Evolutionary conservation across 768 basidiomycete species (phyloP).

Genomic region (Piloderma croceum): DNA sequence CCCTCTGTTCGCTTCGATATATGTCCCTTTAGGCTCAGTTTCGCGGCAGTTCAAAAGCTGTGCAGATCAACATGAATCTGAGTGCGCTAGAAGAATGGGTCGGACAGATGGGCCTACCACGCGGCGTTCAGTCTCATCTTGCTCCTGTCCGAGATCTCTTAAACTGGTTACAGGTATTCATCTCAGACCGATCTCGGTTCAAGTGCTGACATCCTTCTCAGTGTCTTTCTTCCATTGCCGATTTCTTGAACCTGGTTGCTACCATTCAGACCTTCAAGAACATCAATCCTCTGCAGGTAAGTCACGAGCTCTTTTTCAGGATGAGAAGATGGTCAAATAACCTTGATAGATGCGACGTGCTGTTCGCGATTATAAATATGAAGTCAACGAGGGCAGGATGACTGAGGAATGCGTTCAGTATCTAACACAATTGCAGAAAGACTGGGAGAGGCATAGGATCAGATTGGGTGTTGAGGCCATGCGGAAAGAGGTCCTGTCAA

Average conservation of each 20-base stretch:
- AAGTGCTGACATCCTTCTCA: slow-evolving; percentile 25
- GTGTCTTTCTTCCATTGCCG: slow-evolving; percentile 80
- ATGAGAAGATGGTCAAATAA: not conserved
- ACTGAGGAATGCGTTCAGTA: slow-evolving; percentile 94
- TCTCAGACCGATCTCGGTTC: not conserved
- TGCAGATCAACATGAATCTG: slow-evolving; percentile 87
- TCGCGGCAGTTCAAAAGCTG: slow-evolving; percentile 63
- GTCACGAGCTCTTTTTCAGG: slow-evolving; percentile 7
- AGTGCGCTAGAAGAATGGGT: slow-evolving; percentile 89
- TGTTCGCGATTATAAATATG: slow-evolving; percentile 88
- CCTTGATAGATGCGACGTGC: slow-evolving; percentile 78
- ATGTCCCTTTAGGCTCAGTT: slow-evolving; percentile 1
- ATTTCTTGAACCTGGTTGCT: slow-evolving; percentile 83
- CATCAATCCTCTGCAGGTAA: slow-evolving; percentile 88
- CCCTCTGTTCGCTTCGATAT: slow-evolving; percentile 1
- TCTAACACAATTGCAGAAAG: slow-evolving; percentile 89
- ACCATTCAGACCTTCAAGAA: slow-evolving; percentile 83
- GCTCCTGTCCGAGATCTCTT: slow-evolving; percentile 78
- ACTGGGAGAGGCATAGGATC: slow-evolving; percentile 92
- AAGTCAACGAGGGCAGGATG: slow-evolving; percentile 89
- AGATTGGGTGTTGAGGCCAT: slow-evolving; percentile 82
- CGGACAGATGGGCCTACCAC: slow-evolving; percentile 70
- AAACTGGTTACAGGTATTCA: slow-evolving; percentile 72
- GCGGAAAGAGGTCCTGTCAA: slow-evolving; percentile 69
- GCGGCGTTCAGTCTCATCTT: slow-evolving; percentile 75